A percentile compares a stretch with the other conserved stretches of the same genome.
phyloP scores from a whole-genome alignment of 1,139 yeast genomes.

The Yamadazyma oceani region DNA sequence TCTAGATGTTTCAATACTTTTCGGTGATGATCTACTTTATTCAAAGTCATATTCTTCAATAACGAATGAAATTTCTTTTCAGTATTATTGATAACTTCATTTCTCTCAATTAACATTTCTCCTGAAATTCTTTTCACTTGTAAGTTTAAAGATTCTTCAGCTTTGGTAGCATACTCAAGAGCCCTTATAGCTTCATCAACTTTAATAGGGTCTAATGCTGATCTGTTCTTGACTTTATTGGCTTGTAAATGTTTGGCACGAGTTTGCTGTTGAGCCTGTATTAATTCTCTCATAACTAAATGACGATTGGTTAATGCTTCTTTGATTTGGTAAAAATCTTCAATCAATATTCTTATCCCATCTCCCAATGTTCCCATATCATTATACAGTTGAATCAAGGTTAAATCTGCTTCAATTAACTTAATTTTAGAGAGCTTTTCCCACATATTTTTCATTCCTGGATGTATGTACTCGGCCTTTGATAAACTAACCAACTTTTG shows the following conservation, averaged over 20 bases:
- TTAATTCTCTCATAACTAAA: slow-evolving; percentile 82
- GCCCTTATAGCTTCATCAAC: slow-evolving; percentile 88
- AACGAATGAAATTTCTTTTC: slow-evolving; percentile 55
- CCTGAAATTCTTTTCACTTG: slow-evolving; percentile 83
- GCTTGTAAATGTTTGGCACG: slow-evolving; percentile 72
- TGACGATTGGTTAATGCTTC: slow-evolving; percentile 93
- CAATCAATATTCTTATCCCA: slow-evolving; percentile 60
- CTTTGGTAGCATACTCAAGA: slow-evolving; percentile 75
- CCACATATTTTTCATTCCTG: slow-evolving; percentile 85
- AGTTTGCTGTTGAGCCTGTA: slow-evolving; percentile 76
- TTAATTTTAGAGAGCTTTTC: slow-evolving; percentile 69
- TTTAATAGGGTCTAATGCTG: slow-evolving; percentile 79
- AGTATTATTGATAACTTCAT: slow-evolving; percentile 54
- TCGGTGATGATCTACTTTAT: slow-evolving; percentile 83
- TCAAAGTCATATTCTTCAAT: slow-evolving; percentile 62
- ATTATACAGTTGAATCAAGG: slow-evolving; percentile 68
- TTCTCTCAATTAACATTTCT: slow-evolving; percentile 77
- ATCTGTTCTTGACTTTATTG: slow-evolving; percentile 68
- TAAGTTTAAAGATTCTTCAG: slow-evolving; percentile 70
- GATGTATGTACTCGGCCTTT: slow-evolving; percentile 50
- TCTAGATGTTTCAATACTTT: slow-evolving; percentile 77
- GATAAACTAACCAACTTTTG: slow-evolving; percentile 50
- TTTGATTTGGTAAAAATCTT: slow-evolving; percentile 84
- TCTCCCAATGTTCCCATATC: slow-evolving; percentile 80
- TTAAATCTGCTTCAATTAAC: slow-evolving; percentile 72